Percentiles rank a stretch among this genome's conserved stretches.
Conservation (phyloP, 1,139 yeast species). For the Nematodospora anomalae region DNA sequence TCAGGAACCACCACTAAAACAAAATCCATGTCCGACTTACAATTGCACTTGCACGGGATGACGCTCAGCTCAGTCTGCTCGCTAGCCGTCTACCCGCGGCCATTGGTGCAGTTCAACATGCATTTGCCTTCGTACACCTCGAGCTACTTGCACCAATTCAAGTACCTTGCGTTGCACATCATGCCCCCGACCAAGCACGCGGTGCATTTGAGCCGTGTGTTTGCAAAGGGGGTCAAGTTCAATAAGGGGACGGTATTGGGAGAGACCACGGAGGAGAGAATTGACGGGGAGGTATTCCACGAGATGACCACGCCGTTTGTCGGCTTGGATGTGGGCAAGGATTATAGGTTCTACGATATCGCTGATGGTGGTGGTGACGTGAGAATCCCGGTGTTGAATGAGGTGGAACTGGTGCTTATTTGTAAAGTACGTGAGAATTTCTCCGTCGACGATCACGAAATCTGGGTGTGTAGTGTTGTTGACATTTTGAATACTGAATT, state of each 20-base stretch:
- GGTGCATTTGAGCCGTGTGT: constrained; percentile 54
- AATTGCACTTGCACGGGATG: constrained; percentile 58
- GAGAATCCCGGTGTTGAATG: constrained; percentile 57
- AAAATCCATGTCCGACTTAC: neutral
- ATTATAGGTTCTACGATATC: constrained; percentile 17
- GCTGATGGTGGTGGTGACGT: constrained; percentile 24
- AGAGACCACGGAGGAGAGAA: constrained; percentile 18
- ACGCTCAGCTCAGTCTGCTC: constrained; percentile 83
- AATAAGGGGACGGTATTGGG: constrained; percentile 17
- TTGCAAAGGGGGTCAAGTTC: constrained; percentile 57
- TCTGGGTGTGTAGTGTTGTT: constrained; percentile 75
- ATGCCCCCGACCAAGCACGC: constrained; percentile 58
- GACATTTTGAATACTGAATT: constrained; percentile 39
- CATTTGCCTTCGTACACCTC: constrained; percentile 84
- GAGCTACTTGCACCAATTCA: constrained; percentile 52
- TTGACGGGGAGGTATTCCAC: constrained; percentile 43
- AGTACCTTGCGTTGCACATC: constrained; percentile 69
- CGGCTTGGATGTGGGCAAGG: constrained; percentile 18
- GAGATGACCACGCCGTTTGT: constrained; percentile 55
- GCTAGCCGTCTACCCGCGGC: constrained; percentile 68
- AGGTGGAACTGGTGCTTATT: constrained; percentile 62
- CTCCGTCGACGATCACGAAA: constrained; percentile 75
- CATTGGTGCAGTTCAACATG: constrained; percentile 76
- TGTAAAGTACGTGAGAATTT: constrained; percentile 59
- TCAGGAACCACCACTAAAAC: constrained; percentile 9